Evolutionary conservation across 768 basidiomycete species (phyloP).

Genomic region (Lyophyllum semitale): DNA sequence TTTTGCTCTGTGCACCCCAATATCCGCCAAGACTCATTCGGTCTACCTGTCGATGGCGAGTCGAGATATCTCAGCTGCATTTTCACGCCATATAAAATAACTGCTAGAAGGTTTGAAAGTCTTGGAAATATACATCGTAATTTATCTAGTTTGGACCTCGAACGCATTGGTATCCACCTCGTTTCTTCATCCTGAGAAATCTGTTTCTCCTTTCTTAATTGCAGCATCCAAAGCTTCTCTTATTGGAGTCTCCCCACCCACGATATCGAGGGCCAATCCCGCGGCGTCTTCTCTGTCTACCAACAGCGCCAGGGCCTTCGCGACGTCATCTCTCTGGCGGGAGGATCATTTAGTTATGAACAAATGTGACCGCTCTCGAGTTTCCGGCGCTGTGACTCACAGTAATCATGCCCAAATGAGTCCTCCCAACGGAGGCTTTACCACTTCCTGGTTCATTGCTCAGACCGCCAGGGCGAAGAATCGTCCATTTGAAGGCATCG

Average conservation of each 20-base stretch:
- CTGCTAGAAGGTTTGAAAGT: no score
- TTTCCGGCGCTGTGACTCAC: constrained; percentile 32
- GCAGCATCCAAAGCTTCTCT: constrained; percentile 48
- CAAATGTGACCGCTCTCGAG: not conserved
- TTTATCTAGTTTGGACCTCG: no score
- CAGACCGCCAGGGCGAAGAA: constrained; percentile 67
- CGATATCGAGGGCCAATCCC: constrained; percentile 61
- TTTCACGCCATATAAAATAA: no score
- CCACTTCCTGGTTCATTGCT: constrained; percentile 52
- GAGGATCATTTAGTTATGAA: not conserved
- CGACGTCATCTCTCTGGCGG: constrained; percentile 47
- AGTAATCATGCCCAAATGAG: constrained; percentile 45
- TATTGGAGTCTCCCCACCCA: constrained; percentile 51
- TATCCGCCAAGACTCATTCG: no score
- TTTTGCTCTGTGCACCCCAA: no score
- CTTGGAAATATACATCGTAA: no score
- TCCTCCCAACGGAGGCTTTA: constrained; percentile 52
- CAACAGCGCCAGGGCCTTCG: constrained; percentile 33
- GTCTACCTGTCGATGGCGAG: no score
- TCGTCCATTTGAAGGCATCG: constrained; percentile 63
- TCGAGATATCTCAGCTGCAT: no score
- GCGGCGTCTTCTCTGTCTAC: constrained; percentile 53
- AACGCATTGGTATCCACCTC: no score
- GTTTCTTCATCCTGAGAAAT: constrained; percentile 34
- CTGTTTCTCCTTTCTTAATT: constrained; percentile 50